Conservation (phyloP, 2,329 filamentous ascomycete genomes). For the Mollisiaceae sp. region DNA sequence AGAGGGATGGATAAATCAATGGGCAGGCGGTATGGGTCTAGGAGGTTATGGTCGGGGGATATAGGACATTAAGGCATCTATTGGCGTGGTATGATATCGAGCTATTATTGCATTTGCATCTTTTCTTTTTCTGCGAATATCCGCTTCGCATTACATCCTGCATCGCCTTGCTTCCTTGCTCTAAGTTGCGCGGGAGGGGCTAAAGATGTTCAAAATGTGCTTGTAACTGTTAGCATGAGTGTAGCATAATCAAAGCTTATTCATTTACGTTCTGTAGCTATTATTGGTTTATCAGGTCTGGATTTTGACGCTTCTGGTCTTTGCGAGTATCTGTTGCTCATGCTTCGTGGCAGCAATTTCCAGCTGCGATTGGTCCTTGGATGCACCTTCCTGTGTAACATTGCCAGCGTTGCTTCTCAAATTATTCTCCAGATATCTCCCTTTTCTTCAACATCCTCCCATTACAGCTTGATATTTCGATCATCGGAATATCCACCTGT, state of each 20-base stretch:
- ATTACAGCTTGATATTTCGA: background rate
- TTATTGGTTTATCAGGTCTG: background rate
- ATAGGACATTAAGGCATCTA: conserved; percentile 3
- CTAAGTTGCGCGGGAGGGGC: background rate
- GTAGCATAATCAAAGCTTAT: conserved; percentile 1
- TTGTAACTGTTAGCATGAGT: background rate
- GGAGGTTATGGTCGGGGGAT: conserved; percentile 1
- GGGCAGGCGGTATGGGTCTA: background rate
- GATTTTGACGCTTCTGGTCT: background rate
- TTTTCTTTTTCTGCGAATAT: conserved; percentile 3
- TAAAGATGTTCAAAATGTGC: background rate
- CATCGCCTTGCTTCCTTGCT: conserved; percentile 6
- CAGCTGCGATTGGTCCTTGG: background rate
- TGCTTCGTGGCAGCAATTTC: background rate
- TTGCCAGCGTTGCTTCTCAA: background rate
- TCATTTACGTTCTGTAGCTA: background rate
- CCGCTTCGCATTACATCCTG: background rate
- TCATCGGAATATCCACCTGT: too few relatives aligned
- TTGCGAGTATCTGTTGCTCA: background rate
- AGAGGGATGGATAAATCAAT: background rate
- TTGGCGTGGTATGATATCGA: conserved; percentile 7
- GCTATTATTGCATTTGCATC: conserved; percentile 6
- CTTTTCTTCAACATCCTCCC: background rate
- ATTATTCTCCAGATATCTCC: background rate
- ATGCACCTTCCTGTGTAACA: background rate